phyloP scores from a whole-genome alignment of 2,329 filamentous ascomycete species.

The Bipolaris victoriae region DNA sequence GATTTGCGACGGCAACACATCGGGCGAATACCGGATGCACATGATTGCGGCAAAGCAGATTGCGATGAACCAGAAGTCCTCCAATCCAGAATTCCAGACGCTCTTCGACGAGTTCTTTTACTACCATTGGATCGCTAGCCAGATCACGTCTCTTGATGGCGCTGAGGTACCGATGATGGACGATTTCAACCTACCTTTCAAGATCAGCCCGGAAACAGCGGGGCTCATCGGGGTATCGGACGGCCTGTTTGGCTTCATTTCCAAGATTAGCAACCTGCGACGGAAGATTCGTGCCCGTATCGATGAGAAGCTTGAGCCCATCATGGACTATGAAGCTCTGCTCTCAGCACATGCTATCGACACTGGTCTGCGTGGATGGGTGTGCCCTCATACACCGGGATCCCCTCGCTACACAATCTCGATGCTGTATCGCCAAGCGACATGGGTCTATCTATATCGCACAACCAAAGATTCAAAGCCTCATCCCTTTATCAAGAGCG shows the following conservation, averaged over 20 bases:
- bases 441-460: conserved; percentile 68
- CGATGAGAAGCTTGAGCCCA: conserved; percentile 65
- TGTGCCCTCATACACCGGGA: conserved; percentile 61
- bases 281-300: conserved; percentile 75
- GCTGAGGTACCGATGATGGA: conserved; percentile 60
- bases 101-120: conserved; percentile 80
- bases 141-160: conserved; percentile 62
- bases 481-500: conserved; percentile 61
- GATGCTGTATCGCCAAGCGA: conserved; percentile 66
- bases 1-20: conserved; percentile 64
- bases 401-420: conserved; percentile 62
- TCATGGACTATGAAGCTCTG: conserved; percentile 74
- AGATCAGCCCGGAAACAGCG: conserved; percentile 62
- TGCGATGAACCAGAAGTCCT: conserved; percentile 64
- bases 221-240: conserved; percentile 81
- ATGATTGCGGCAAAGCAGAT: conserved; percentile 76
- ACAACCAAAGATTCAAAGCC: conserved; percentile 65
- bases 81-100: conserved; percentile 73
- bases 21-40: conserved; percentile 79
- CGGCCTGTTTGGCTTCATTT: conserved; percentile 78
- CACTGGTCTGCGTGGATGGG: conserved; percentile 74
- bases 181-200: conserved; percentile 61
- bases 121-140: conserved; percentile 72
- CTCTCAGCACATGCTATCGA: conserved; percentile 79
- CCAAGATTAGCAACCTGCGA: conserved; percentile 77